Evolutionary conservation across 2,329 filamentous ascomycete genomes (phyloP).

Genomic region (Colletotrichum salicis): DNA sequence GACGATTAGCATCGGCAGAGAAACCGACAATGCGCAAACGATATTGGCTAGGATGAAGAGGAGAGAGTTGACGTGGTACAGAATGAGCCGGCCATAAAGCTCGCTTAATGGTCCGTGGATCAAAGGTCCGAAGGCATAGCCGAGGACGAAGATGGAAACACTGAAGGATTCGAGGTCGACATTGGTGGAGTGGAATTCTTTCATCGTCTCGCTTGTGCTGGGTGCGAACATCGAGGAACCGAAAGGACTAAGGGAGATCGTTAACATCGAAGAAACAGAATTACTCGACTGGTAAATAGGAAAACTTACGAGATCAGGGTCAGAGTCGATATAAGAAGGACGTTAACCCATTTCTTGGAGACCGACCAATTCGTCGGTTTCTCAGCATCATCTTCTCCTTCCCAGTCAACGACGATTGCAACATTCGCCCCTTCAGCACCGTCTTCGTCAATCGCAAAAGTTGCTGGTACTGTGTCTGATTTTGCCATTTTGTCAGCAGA

Average conservation of each 20-base stretch:
- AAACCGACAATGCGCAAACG: constrained; percentile 50
- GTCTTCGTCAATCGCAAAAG: not conserved
- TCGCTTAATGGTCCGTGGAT: constrained; percentile 62
- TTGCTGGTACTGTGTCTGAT: too few species aligned
- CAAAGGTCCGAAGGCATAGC: constrained; percentile 60
- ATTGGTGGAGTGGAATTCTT: not conserved
- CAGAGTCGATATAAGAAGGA: not conserved
- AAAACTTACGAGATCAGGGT: not conserved
- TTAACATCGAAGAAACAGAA: not conserved
- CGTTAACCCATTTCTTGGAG: not conserved
- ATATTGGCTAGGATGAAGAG: constrained; percentile 51
- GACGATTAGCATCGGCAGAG: constrained; percentile 52
- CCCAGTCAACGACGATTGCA: not conserved
- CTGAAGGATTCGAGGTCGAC: not conserved
- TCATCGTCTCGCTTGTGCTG: not conserved
- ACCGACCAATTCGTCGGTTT: not conserved
- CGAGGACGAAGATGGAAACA: constrained; percentile 60
- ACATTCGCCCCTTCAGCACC: not conserved
- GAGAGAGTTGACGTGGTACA: constrained; percentile 56
- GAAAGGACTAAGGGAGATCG: not conserved
- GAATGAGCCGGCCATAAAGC: constrained; percentile 54
- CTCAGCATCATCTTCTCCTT: not conserved
- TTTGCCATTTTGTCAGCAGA: too few species aligned
- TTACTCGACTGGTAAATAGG: not conserved
- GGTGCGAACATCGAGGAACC: not conserved